Evolutionary conservation across 2,329 filamentous ascomycete species (phyloP), one percentile per base, ranked within the genome.

Genomic region (Colletotrichum australisinense): DNA sequence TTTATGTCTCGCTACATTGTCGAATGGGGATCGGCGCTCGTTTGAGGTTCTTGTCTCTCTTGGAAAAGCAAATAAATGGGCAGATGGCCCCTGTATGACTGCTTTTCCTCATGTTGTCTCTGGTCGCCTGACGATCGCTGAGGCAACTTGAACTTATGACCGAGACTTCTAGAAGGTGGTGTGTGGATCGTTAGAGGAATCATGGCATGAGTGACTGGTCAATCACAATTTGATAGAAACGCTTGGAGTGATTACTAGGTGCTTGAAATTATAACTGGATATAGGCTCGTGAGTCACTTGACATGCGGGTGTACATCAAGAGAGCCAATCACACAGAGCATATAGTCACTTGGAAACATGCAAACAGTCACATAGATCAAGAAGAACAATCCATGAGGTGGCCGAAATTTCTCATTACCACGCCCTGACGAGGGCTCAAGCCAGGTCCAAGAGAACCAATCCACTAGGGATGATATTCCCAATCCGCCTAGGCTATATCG

Each of bases 401-500:
- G 81, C 82, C 80, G 79, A 80, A 80, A 78, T 81, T 76, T 82
- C 79, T 81, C 80, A 82, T 83, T 83, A 80, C 79, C 78, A 77
- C 79, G 75, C 79, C 81, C 78, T 77, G 73, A 80, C 76, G 77
- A 78, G 79, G 80, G 80, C 78, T 77, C 75, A 77, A 78, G 76
- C 76, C 76, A 42, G 76, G 69, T 70, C 74, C 16, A 9, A n/a
- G 74, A 67, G 73, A 65, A 69, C 76, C 58, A 12, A 70, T 77
- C 78, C 76, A 58, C 78, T 77, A 75, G 77, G 78, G 77, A 78
- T 57, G 69, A 19, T 42, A 16, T 42, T 2, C 38, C 38, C 14
- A 42, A 42, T 42, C 14, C 38, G 38, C 38, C 71, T 60, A 65
- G 71, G 16, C 75, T 72, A 59, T 74, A 49, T 73, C 65, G 76